phyloP scores from a whole-genome alignment of 2,329 filamentous ascomycete genomes.

The Thermothelomyces thermophilus region DNA sequence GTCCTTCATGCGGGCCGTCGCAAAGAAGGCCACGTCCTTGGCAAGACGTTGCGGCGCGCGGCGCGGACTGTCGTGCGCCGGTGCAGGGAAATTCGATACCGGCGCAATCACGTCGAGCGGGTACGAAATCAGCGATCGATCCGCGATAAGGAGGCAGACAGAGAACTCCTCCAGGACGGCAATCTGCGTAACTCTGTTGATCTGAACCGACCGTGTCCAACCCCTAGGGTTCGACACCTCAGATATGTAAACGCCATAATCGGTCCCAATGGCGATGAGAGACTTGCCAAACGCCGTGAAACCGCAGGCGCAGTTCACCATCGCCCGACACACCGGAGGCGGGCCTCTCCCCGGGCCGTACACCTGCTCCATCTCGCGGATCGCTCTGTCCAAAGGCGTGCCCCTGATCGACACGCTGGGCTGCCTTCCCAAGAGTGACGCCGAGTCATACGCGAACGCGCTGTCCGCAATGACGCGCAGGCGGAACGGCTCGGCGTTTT shows the following conservation, averaged over 20 bases:
- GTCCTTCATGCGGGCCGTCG: slow-evolving; percentile 95
- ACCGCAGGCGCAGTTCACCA: slow-evolving; percentile 87
- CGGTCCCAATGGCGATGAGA: slow-evolving; percentile 90
- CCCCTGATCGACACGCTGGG: slow-evolving; percentile 72
- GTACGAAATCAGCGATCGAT: slow-evolving; percentile 87
- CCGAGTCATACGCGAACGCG: slow-evolving; percentile 73
- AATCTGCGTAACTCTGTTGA: slow-evolving; percentile 77
- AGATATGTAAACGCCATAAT: slow-evolving; percentile 86
- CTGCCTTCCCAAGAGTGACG: slow-evolving; percentile 53
- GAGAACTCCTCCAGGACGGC: slow-evolving; percentile 94
- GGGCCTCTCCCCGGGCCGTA: slow-evolving; percentile 67
- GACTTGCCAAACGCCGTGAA: slow-evolving; percentile 79
- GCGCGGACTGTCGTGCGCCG: slow-evolving; percentile 64
- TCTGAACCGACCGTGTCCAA: slow-evolving; percentile 79
- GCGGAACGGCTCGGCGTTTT: slow-evolving; percentile 94
- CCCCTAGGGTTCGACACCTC: slow-evolving; percentile 84
- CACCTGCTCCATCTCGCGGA: slow-evolving; percentile 76
- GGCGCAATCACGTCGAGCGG: slow-evolving; percentile 78
- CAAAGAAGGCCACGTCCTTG: slow-evolving; percentile 94
- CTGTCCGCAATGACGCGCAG: slow-evolving; percentile 87
- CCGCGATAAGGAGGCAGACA: slow-evolving; percentile 82
- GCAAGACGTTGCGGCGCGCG: slow-evolving; percentile 88
- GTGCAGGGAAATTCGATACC: slow-evolving; percentile 53
- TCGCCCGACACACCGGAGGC: slow-evolving; percentile 71
- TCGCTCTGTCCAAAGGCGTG: slow-evolving; percentile 85